phyloP scores from a whole-genome alignment of 495 filamentous ascomycete species.

The Tetracladium setigerum region DNA sequence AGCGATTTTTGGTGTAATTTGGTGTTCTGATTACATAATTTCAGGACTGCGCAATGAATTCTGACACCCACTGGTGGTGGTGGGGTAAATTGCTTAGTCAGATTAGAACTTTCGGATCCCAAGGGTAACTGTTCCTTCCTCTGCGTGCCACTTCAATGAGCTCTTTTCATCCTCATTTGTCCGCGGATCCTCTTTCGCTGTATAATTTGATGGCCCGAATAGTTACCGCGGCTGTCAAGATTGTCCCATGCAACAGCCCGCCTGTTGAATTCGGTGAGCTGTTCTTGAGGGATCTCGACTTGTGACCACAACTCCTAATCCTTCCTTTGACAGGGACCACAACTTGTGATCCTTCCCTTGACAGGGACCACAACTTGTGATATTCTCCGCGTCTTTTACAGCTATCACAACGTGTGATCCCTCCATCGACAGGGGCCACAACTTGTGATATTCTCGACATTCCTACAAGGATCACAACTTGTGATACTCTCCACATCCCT shows the following conservation, averaged over 20 bases:
- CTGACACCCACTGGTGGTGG: too few species aligned
- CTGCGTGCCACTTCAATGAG: neutral
- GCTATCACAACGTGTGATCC: constrained; percentile 2
- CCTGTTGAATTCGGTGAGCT: neutral
- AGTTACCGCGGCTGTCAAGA: neutral
- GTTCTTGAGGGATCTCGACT: neutral
- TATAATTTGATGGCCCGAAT: neutral
- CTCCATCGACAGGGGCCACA: constrained; percentile 2
- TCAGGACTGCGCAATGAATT: too few species aligned
- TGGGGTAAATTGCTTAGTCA: constrained; percentile 3
- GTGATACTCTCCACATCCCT: neutral
- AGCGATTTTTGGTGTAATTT: too few species aligned
- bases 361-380: neutral
- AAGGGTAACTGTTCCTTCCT: constrained; percentile 1
- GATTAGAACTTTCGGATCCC: constrained; percentile 3
- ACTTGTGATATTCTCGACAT: too few species aligned
- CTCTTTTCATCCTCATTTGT: neutral
- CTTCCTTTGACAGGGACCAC: neutral
- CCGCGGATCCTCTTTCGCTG: neutral
- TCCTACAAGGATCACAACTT: constrained; percentile 2
- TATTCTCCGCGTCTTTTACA: neutral
- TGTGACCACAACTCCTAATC: neutral
- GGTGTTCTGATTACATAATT: too few species aligned
- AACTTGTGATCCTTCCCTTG: neutral
- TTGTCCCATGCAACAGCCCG: neutral